Evolutionary conservation across 2,329 filamentous ascomycete species (phyloP).

Genomic region (Fusarium devonianum): DNA sequence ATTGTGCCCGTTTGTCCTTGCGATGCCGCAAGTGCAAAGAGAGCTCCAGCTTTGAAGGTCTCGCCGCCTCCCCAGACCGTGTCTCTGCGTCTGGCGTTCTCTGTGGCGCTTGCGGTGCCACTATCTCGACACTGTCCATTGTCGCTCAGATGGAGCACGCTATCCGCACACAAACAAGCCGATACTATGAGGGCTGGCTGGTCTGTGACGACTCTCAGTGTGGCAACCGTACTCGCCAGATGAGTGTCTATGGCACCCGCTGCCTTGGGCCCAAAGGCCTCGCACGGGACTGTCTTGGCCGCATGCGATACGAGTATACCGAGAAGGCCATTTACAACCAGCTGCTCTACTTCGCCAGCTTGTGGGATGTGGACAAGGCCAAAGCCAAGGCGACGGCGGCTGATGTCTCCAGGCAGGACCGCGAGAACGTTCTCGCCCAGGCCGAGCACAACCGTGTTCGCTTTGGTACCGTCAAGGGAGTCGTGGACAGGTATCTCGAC

Average conservation of each 20-base stretch:
- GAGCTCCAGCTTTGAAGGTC: constrained; percentile 76
- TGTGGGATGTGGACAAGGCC: constrained; percentile 92
- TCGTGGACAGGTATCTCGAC: constrained; percentile 84
- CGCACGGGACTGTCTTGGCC: constrained; percentile 82
- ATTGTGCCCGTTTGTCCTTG: constrained; percentile 77
- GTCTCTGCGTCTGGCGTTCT: constrained; percentile 77
- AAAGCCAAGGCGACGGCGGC: constrained; percentile 58
- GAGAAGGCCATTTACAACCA: constrained; percentile 97
- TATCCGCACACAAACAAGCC: constrained; percentile 77
- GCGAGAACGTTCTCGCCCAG: constrained; percentile 72
- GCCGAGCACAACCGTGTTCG: constrained; percentile 82
- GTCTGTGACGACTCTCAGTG: constrained; percentile 90
- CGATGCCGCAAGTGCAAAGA: constrained; percentile 83
- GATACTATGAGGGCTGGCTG: constrained; percentile 93
- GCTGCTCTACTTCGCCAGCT: constrained; percentile 80
- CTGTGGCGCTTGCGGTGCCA: constrained; percentile 73
- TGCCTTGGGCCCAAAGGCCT: constrained; percentile 89
- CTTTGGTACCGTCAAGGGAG: constrained; percentile 77
- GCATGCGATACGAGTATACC: constrained; percentile 85
- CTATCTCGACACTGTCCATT: constrained; percentile 74
- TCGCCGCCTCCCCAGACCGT: constrained; percentile 63
- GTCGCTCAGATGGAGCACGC: constrained; percentile 88
- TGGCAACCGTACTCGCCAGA: constrained; percentile 85
- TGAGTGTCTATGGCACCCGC: constrained; percentile 89
- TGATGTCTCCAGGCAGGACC: constrained; percentile 59